Percentiles rank a stretch among this genome's conserved stretches.
Conservation (phyloP, 768 basidiomycete genomes). For the Russula lepida region DNA sequence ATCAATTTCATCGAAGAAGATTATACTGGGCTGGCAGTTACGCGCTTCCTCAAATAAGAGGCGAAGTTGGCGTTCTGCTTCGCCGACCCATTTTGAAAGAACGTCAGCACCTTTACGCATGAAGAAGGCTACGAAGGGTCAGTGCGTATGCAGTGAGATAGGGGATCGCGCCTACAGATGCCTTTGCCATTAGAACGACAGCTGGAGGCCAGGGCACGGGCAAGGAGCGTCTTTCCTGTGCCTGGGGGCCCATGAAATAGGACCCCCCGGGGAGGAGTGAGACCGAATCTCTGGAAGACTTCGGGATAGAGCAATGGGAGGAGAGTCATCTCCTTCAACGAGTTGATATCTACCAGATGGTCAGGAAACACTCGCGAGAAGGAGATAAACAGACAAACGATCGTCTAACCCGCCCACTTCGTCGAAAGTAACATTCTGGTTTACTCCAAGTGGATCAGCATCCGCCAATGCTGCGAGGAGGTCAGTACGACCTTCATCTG, state of each 20-base stretch:
- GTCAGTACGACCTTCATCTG: conserved; percentile 15
- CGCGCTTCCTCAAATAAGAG: conserved; percentile 94
- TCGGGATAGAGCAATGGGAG: conserved; percentile 94
- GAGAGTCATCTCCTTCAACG: conserved; percentile 97
- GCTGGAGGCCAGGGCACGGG: conserved; percentile 88
- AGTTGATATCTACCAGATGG: conserved; percentile 71
- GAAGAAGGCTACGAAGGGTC: conserved; percentile 69
- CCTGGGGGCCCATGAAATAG: conserved; percentile 98
- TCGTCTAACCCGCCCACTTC: conserved; percentile 95
- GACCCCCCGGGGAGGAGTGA: conserved; percentile 94
- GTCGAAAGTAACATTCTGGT: conserved; percentile 89
- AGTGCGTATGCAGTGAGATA: neutral
- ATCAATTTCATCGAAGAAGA: conserved; percentile 99
- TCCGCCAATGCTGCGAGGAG: conserved; percentile 67
- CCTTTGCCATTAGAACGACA: conserved; percentile 79
- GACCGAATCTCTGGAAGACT: conserved; percentile 86
- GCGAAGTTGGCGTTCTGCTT: conserved; percentile 92
- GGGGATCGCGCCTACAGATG: conserved; percentile 55
- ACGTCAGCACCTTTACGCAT: conserved; percentile 99
- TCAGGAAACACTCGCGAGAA: neutral
- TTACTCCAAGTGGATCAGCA: conserved; percentile 91
- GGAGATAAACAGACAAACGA: conserved; percentile 41
- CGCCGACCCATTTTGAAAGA: conserved; percentile 98
- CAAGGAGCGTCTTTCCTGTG: conserved; percentile 94
- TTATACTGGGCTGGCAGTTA: conserved; percentile 88